Conservation (phyloP, 768 basidiomycete genomes). For the Russula dissimulans region DNA sequence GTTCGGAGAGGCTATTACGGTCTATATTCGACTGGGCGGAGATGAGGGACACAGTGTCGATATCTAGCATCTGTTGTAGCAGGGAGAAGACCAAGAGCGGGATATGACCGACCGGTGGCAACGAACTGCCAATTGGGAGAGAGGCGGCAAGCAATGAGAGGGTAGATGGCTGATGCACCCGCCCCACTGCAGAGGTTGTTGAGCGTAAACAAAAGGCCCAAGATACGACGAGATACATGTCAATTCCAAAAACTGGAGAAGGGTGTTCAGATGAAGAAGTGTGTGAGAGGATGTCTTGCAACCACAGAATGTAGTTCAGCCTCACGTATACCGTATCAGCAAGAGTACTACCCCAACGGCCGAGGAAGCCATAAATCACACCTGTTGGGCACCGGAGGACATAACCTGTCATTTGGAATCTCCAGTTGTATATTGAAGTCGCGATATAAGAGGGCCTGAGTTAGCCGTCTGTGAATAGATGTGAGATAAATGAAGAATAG, state of each 20-base stretch:
- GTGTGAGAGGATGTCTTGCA: slow-evolving; percentile 49
- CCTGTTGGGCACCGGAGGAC: slow-evolving; percentile 60
- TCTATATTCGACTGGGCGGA: slow-evolving; percentile 50
- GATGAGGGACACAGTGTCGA: slow-evolving; percentile 53
- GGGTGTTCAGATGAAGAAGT: neutral
- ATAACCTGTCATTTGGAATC: slow-evolving; percentile 65
- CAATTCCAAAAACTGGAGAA: slow-evolving; percentile 42
- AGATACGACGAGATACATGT: slow-evolving; percentile 48
- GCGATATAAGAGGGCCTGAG: slow-evolving; percentile 62
- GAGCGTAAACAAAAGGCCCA: neutral
- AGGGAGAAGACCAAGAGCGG: neutral
- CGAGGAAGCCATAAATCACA: neutral
- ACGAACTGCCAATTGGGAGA: slow-evolving; percentile 48
- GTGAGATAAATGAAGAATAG: neutral
- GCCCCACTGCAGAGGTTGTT: slow-evolving; percentile 54
- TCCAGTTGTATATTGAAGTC: slow-evolving; percentile 60
- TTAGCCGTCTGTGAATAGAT: slow-evolving; percentile 49
- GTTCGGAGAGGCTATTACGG: slow-evolving; percentile 43
- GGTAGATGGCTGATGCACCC: slow-evolving; percentile 85
- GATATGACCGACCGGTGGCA: slow-evolving; percentile 49
- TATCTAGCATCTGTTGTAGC: slow-evolving; percentile 37
- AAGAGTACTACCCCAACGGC: neutral
- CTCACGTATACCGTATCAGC: slow-evolving; percentile 29
- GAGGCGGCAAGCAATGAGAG: slow-evolving; percentile 57
- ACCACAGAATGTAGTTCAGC: slow-evolving; percentile 81